Evolutionary conservation across 805 yeast species (phyloP).

Genomic region (Ogataea pilisensis): DNA sequence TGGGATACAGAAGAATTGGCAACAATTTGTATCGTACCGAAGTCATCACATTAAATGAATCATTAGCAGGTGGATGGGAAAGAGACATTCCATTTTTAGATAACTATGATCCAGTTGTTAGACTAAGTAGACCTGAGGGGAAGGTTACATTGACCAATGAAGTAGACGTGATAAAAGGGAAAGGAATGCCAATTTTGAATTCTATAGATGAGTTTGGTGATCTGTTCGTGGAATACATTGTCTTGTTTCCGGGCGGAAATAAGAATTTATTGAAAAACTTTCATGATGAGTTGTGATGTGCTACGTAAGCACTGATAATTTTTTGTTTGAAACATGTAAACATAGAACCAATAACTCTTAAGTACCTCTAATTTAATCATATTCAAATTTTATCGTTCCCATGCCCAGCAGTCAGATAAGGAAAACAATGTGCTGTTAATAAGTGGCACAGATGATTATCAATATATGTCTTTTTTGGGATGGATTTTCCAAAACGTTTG

Average conservation of each 20-base stretch:
- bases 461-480: too few species aligned
- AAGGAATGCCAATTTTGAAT: conserved; percentile 77
- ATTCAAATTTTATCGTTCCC: too few species aligned
- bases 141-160: conserved; percentile 59
- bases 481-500: too few species aligned
- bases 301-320: conserved; percentile 1
- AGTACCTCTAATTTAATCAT: too few species aligned
- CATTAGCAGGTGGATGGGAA: conserved; percentile 76
- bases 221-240: conserved; percentile 44
- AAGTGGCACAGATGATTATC: too few species aligned
- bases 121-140: conserved; percentile 48
- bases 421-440: too few species aligned
- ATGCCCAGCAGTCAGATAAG: too few species aligned
- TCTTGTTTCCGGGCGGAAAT: conserved; percentile 41
- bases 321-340: too few species aligned
- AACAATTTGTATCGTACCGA: conserved; percentile 76
- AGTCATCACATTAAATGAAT: conserved; percentile 65
- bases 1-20: conserved; percentile 86
- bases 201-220: conserved; percentile 53
- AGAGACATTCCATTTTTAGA: conserved; percentile 67
- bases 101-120: conserved; percentile 42
- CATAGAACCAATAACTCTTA: too few species aligned
- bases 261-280: conserved; percentile 12
- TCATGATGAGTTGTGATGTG: conserved; percentile 28
- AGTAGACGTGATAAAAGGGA: conserved; percentile 63